Evolutionary conservation across 2,329 filamentous ascomycete genomes (phyloP).

Genomic region (Neospermospora avenae): DNA sequence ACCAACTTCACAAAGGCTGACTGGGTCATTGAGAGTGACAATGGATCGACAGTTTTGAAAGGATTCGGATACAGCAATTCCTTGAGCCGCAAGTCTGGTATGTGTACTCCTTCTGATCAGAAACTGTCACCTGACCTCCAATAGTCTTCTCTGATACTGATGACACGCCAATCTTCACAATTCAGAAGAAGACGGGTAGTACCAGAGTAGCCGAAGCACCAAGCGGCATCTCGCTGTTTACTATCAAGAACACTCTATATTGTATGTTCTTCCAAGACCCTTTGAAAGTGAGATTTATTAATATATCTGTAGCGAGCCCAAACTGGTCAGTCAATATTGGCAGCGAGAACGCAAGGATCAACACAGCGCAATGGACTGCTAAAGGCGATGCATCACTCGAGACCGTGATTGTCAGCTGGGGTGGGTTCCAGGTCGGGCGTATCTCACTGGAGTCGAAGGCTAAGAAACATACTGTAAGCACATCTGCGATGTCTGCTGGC

Average conservation of each 20-base stretch:
- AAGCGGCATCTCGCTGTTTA: slow-evolving; percentile 10
- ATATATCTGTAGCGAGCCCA: slow-evolving; percentile 5
- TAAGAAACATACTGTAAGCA: slow-evolving; percentile 18
- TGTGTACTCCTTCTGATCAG: not conserved
- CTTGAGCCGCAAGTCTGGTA: slow-evolving; percentile 14
- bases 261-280: not conserved
- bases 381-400: slow-evolving; percentile 11
- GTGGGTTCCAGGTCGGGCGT: slow-evolving; percentile 16
- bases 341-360: not conserved
- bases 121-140: not conserved
- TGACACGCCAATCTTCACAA: slow-evolving; percentile 14
- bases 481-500: no score
- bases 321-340: slow-evolving; percentile 15
- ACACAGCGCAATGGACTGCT: slow-evolving; percentile 11
- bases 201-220: slow-evolving; percentile 14
- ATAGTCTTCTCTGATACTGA: slow-evolving; percentile 12
- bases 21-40: slow-evolving; percentile 14
- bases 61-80: slow-evolving; percentile 14
- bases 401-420: slow-evolving; percentile 15
- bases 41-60: not conserved
- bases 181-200: slow-evolving; percentile 17
- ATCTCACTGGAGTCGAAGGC: slow-evolving; percentile 9
- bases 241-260: slow-evolving; percentile 12
- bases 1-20: slow-evolving; percentile 14
- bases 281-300: not conserved